These are phyloP conservation scores for Limonium bicolor DNA, from an alignment of 148 eudicot genomes.

Conservation along the genomic window DNA sequence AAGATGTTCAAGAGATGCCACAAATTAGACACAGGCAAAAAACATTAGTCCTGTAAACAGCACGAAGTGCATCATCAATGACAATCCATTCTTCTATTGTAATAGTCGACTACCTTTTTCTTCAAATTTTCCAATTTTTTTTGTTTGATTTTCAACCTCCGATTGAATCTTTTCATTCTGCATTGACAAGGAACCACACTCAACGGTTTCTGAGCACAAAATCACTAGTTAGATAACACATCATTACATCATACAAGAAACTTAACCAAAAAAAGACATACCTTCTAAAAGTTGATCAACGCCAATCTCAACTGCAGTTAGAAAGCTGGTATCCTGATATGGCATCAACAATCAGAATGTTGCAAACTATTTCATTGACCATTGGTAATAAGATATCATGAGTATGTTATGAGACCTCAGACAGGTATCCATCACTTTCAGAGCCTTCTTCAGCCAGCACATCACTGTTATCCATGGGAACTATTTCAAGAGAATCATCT, in stretches of 20 bases:
- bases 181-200: constrained; percentile 18
- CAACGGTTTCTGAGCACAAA: constrained; percentile 26
- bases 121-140: constrained; percentile 46
- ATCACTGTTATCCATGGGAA: constrained; percentile 37
- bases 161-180: constrained; percentile 29
- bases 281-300: constrained; percentile 36
- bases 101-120: constrained; percentile 39
- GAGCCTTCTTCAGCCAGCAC: constrained; percentile 37
- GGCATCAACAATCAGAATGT: constrained; percentile 6
- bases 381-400: constrained; percentile 1
- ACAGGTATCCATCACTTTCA: constrained; percentile 79
- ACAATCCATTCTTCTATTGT: not conserved
- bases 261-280: constrained; percentile 4
- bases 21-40: not conserved
- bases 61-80: not conserved
- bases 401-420: constrained; percentile 45
- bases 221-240: not conserved
- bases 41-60: not conserved
- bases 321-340: constrained; percentile 39
- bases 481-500: constrained; percentile 51
- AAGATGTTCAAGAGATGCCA: not conserved
- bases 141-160: constrained; percentile 40
- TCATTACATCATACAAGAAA: not conserved
- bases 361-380: constrained; percentile 1
- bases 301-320: constrained; percentile 13